These are phyloP conservation scores for Rhizopogon vinicolor DNA, from an alignment of 768 basidiomycete species.

Conservation along the genomic window DNA sequence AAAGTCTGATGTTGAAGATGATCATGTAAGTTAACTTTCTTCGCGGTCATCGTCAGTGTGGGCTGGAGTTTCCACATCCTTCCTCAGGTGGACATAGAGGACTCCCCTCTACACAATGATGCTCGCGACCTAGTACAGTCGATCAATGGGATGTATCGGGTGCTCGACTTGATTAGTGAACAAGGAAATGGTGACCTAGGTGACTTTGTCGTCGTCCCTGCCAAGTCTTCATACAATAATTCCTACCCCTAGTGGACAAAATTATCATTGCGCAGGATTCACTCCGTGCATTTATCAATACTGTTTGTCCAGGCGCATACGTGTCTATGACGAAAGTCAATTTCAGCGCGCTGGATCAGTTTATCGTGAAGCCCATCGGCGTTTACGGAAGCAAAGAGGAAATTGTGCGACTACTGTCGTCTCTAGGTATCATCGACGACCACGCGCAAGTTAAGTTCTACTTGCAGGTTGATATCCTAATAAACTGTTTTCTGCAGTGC, in stretches of 20 bases:
- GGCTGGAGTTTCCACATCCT: background rate
- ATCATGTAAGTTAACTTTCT: background rate
- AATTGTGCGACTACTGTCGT: slow-evolving; percentile 41
- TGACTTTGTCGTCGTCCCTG: slow-evolving; percentile 14
- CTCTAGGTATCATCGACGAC: slow-evolving; percentile 32
- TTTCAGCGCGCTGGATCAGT: slow-evolving; percentile 46
- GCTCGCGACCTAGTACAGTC: slow-evolving; percentile 18
- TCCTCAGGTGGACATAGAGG: slow-evolving; percentile 15
- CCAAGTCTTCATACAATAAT: background rate
- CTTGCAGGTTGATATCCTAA: background rate
- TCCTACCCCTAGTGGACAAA: slow-evolving; percentile 47
- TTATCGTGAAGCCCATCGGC: slow-evolving; percentile 45
- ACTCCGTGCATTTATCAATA: slow-evolving; percentile 43
- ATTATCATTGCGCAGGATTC: slow-evolving; percentile 55
- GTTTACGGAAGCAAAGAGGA: slow-evolving; percentile 53
- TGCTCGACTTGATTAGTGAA: slow-evolving; percentile 51
- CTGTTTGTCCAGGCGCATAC: slow-evolving; percentile 47
- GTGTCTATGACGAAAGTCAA: slow-evolving; percentile 50
- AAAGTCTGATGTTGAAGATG: background rate
- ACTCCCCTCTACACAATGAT: slow-evolving; percentile 1
- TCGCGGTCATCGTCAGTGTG: background rate
- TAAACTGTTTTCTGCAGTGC: background rate
- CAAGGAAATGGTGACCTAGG: slow-evolving; percentile 48
- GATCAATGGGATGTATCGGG: slow-evolving; percentile 46
- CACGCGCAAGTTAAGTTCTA: slow-evolving; percentile 30